Evolutionary conservation across 2,329 filamentous ascomycete genomes (phyloP).

Genomic region (Exophiala viscosa): DNA sequence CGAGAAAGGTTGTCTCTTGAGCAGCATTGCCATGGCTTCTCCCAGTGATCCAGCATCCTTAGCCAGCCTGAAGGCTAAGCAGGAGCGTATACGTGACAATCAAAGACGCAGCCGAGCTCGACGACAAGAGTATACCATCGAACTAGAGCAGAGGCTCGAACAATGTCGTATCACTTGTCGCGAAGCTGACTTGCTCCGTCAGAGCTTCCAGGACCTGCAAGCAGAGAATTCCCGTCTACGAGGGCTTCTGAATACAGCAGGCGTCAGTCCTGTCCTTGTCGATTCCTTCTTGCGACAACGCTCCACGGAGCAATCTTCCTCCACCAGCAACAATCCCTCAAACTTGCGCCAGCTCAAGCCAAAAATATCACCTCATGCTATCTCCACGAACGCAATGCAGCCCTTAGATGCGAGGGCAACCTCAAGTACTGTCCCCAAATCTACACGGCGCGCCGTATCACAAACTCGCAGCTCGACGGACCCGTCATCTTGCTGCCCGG

Average conservation of each 20-base stretch:
- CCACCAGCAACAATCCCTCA: neutral
- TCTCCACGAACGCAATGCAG: neutral
- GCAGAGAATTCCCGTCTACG: constrained; percentile 21
- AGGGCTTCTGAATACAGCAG: constrained; percentile 14
- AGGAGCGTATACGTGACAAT: constrained; percentile 29
- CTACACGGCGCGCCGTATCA: neutral
- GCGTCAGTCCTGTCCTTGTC: constrained; percentile 18
- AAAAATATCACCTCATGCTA: neutral
- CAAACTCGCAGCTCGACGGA: neutral
- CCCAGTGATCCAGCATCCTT: neutral
- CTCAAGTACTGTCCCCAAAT: neutral
- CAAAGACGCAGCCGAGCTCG: constrained; percentile 29
- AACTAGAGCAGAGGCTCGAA: constrained; percentile 25
- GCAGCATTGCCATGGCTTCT: neutral
- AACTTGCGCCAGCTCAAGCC: neutral
- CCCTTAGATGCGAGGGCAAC: neutral
- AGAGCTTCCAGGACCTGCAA: constrained; percentile 17
- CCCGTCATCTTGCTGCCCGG: no score
- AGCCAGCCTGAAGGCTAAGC: constrained; percentile 16
- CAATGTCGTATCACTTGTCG: constrained; percentile 23
- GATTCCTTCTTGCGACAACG: constrained; percentile 6
- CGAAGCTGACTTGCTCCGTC: constrained; percentile 21
- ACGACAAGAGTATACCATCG: constrained; percentile 25
- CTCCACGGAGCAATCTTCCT: neutral
- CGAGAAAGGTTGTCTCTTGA: no score